Conservation (phyloP, 1,284 basidiomycete genomes). For the Apiotrichum veenhuisii region DNA sequence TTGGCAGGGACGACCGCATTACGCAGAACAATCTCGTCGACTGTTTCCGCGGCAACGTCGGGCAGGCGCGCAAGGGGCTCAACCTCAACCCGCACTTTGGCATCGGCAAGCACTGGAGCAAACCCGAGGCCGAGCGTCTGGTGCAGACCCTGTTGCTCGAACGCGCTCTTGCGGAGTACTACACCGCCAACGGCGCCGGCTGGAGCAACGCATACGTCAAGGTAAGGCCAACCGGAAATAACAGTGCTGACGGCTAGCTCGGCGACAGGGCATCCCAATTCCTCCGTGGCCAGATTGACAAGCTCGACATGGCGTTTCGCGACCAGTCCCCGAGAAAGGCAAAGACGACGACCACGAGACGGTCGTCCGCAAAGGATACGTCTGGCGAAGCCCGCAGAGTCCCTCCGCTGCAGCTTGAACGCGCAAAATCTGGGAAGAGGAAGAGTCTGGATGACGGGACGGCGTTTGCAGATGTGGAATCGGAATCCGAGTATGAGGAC, state of each 20-base stretch:
- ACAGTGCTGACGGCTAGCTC: not conserved
- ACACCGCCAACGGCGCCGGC: conserved; percentile 34
- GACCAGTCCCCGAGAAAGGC: not conserved
- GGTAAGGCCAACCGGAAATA: conserved; percentile 28
- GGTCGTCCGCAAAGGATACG: not conserved
- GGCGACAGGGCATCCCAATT: not conserved
- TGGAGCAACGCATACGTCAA: conserved; percentile 46
- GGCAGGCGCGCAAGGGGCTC: conserved; percentile 30
- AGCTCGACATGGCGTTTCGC: not conserved
- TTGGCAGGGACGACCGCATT: conserved; percentile 28
- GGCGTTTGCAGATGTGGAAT: conserved; percentile 46
- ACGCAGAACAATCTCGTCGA: conserved; percentile 42
- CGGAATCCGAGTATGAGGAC: conserved; percentile 54
- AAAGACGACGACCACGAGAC: not conserved
- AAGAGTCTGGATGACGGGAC: not conserved
- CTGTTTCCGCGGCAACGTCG: conserved; percentile 42
- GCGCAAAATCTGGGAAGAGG: not conserved
- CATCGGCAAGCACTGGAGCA: conserved; percentile 36
- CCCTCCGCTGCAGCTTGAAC: conserved; percentile 54
- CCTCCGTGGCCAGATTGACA: not conserved
- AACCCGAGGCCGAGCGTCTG: conserved; percentile 42
- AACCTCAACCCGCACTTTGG: conserved; percentile 37
- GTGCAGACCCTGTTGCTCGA: conserved; percentile 44
- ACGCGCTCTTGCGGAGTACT: conserved; percentile 36
- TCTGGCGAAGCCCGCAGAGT: conserved; percentile 35